Base-by-base conservation (phyloP, 2,329 filamentous ascomycete genomes). In the Neofusicoccum sp. region DNA sequence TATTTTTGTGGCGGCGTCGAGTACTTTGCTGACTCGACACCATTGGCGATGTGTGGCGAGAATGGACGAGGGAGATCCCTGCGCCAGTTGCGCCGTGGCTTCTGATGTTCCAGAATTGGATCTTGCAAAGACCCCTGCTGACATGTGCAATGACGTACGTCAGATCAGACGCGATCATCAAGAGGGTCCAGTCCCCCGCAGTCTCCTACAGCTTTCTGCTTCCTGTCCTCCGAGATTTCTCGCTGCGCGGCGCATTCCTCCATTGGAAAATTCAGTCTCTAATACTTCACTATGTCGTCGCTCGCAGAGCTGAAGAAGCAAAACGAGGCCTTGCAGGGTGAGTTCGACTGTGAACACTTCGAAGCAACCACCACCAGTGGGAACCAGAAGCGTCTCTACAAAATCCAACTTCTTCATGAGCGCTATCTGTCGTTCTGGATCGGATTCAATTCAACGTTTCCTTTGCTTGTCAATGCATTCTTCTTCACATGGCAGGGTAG, bases 241-340 rank as follows among this genome's bases (percentile, higher is more conserved):
- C 29, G 22, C 22, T 22, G 22, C 2, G 22, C 31, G 6, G 3
- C 11, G 33, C 49, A 39, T 22, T 22, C 8, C 16, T 41, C 12
- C 8, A 6, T 9, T 44, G 12, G 8, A 34, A 12, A 6, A 34
- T 6, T n/a, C 2, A 3, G 8, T 33, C 3, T 31, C 22, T 1
- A 36, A 16, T 14, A 8, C 14, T 14, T 37, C 28, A 64, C 31
- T 50, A 68, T 68, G 66, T 65, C 67, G 28, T 45, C 64, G 8
- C 60, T 78, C 29, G 72, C 76, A 36, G 70, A 77, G 9, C 67
- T 79, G 52, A 79, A 79, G 70, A 71, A 78, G 67, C 77, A 79
- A 67, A 77, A 77, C 62, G 73, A 71, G 64, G 74, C 73, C 22
- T 71, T 79, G 39, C 73, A 79, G 71, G 72, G 78, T 79, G 69